These are phyloP conservation scores for Ophiostoma pallidulum DNA, from an alignment of 2,329 filamentous ascomycete species.

Conservation along the genomic window DNA sequence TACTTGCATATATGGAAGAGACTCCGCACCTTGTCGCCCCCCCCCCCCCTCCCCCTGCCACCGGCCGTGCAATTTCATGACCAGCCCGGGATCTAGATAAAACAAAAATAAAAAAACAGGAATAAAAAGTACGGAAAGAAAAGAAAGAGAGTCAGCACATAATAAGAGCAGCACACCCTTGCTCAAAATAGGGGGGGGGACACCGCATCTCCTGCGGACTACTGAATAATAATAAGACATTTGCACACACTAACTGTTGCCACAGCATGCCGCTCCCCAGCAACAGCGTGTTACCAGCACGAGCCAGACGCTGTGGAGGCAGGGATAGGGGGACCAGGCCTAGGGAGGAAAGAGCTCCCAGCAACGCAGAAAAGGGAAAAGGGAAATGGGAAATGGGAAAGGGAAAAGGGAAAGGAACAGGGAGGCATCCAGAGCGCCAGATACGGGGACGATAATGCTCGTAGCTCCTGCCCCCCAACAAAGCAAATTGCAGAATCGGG, in stretches of 20 bases:
- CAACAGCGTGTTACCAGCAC: slow-evolving; percentile 10
- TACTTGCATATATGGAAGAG: no score
- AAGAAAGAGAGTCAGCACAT: no score
- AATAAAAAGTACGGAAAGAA: background rate
- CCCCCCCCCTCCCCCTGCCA: background rate
- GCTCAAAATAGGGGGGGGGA: background rate
- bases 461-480: no score
- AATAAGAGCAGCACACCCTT: no score
- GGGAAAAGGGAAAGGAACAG: background rate
- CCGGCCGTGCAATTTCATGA: slow-evolving; percentile 8
- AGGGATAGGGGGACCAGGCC: slow-evolving; percentile 5
- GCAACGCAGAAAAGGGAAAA: background rate
- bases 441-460: no score
- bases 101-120: background rate
- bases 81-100: background rate
- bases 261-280: background rate
- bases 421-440: background rate
- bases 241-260: background rate
- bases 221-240: no score
- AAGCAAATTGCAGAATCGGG: slow-evolving; percentile 2
- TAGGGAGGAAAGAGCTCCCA: background rate
- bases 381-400: background rate
- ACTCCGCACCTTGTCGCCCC: background rate
- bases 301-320: slow-evolving; percentile 7
- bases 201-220: no score